Conservation (phyloP, 2,329 filamentous ascomycete genomes). For the Thelonectria rubi region DNA sequence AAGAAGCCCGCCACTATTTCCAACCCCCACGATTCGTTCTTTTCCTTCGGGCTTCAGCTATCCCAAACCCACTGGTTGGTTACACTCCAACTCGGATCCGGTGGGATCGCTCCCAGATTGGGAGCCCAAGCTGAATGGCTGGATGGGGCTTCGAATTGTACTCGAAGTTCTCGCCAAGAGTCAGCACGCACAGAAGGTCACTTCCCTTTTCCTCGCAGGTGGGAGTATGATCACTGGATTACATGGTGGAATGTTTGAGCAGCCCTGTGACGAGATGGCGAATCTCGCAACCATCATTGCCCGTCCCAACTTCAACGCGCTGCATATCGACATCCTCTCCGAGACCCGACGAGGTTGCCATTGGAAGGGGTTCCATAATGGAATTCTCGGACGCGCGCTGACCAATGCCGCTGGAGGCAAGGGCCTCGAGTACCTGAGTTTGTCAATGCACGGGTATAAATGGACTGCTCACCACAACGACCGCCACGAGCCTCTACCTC, state of each 20-base stretch:
- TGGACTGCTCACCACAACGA: neutral
- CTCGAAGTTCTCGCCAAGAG: neutral
- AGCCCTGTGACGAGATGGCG: neutral
- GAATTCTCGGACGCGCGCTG: neutral
- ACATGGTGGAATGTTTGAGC: neutral
- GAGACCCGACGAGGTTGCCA: neutral
- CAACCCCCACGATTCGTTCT: constrained; percentile 21
- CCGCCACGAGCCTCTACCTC: neutral
- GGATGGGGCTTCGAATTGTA: neutral
- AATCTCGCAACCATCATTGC: neutral
- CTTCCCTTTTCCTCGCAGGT: neutral
- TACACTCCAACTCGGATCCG: neutral
- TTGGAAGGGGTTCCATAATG: neutral
- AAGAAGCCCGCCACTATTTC: constrained; percentile 45
- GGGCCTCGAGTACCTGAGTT: constrained; percentile 1
- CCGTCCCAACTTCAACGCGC: neutral
- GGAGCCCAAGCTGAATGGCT: neutral
- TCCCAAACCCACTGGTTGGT: neutral
- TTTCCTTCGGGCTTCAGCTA: neutral
- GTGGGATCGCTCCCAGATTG: neutral
- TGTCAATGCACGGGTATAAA: neutral
- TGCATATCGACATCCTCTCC: neutral
- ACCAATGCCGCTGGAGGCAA: neutral
- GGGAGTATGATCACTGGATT: neutral
- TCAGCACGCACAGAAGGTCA: neutral